Evolutionary conservation across 2,329 filamentous ascomycete species (phyloP).

Genomic region (Diaporthe ampelina): DNA sequence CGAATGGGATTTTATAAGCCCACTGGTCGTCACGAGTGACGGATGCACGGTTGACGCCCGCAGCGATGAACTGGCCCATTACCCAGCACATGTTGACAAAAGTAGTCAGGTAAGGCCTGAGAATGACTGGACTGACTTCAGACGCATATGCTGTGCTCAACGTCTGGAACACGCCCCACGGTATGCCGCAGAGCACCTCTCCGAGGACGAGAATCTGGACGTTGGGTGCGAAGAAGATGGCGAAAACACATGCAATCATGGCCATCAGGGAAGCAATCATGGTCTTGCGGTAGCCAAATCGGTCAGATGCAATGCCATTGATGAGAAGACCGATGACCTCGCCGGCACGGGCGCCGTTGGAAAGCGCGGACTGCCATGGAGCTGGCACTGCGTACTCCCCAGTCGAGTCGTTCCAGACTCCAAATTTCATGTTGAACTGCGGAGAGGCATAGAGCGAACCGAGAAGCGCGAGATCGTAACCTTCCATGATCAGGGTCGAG

Average conservation of each 20-base stretch:
- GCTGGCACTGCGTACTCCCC: slow-evolving; percentile 50
- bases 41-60: slow-evolving; percentile 79
- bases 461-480: slow-evolving; percentile 85
- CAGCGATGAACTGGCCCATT: slow-evolving; percentile 79
- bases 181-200: slow-evolving; percentile 74
- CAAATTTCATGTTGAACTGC: slow-evolving; percentile 48
- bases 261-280: slow-evolving; percentile 70
- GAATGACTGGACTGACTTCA: slow-evolving; percentile 79
- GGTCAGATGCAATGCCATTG: slow-evolving; percentile 75
- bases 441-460: slow-evolving; percentile 76
- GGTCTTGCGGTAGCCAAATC: slow-evolving; percentile 78
- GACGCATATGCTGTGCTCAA: slow-evolving; percentile 76
- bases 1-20: slow-evolving; percentile 77
- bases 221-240: slow-evolving; percentile 75
- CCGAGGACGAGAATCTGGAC: slow-evolving; percentile 70
- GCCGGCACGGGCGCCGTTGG: slow-evolving; percentile 67
- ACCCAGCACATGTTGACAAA: slow-evolving; percentile 86
- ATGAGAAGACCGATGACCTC: slow-evolving; percentile 77
- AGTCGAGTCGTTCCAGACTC: slow-evolving; percentile 42
- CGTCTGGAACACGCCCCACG: slow-evolving; percentile 71
- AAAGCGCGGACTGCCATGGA: slow-evolving; percentile 54
- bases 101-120: slow-evolving; percentile 79
- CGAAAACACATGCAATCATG: slow-evolving; percentile 69
- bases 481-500: slow-evolving; percentile 94
- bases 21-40: slow-evolving; percentile 74